Evolutionary conservation across 148 eudicot genomes (phyloP), one percentile per base, ranked within the genome.

Genomic region (Drosera capensis): DNA sequence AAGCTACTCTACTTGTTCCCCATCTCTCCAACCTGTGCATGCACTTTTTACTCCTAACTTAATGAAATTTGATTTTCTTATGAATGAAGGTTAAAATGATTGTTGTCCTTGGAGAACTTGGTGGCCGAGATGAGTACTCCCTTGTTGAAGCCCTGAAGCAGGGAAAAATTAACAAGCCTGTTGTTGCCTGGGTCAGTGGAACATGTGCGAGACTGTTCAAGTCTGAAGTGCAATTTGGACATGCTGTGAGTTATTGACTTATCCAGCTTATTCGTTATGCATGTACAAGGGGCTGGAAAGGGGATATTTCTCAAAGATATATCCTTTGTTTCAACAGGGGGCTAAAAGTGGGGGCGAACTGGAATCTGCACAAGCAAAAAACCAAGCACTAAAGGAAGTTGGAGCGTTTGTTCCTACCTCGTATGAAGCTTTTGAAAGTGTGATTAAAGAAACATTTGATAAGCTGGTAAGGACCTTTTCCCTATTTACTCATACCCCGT

Each of bases 171-270:
- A 78, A 60, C 38, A 86, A 86, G 47, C 97, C 95, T 22, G 85
- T 90, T 24, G 92, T 80, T 59, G 97, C 95, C 46, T 90, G 93
- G 97, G 97, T 90, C 63, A 88, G 97, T 65, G 97, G 97, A 58
- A 88, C 97, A 47, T 88, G 94, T 63, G 97, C 97, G 24, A 75
- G 67, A 57, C 94, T 88, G 48, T 88, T 88, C 59, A 84, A 84
- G 62, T 90, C 97, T 43, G 97, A 90, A 84, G 95, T 90, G 59
- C 97, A 90, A 64, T 84, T 90, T 66, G 97, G 97, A 24, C 95
- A 84, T 56, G 95, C 95, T 54, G 97, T 90, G 51, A 75, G 87
- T 60, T 54, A 45, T 35, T 53, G 36, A 34, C 26, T 14, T 39
- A 38, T 2, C 7, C 1, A 30, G 11, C 2, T 4, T 5, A 34